These are phyloP conservation scores for Mycena sanguinolenta DNA, from an alignment of 768 basidiomycete genomes.

Conservation along the genomic window DNA sequence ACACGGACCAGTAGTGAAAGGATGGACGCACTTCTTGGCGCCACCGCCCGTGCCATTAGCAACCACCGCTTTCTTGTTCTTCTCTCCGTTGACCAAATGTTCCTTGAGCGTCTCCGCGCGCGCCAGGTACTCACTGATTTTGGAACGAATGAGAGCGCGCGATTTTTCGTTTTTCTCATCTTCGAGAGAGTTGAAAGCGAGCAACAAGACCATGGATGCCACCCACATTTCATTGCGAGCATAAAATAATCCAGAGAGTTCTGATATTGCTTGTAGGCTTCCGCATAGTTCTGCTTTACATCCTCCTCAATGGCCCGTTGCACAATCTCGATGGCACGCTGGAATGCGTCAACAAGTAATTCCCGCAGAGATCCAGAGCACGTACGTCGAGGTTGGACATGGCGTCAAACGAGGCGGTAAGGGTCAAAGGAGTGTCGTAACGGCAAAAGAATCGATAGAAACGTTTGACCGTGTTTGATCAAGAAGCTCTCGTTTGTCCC, in stretches of 20 bases:
- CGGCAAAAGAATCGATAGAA: slow-evolving; percentile 1
- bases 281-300: slow-evolving; percentile 91
- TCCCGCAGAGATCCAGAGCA: background rate
- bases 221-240: slow-evolving; percentile 93
- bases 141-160: slow-evolving; percentile 85
- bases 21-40: slow-evolving; percentile 58
- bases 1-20: background rate
- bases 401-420: background rate
- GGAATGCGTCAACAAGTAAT: background rate
- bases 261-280: slow-evolving; percentile 95
- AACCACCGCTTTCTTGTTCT: slow-evolving; percentile 67
- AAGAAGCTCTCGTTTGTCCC: no score
- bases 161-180: slow-evolving; percentile 97
- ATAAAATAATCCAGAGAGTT: slow-evolving; percentile 98
- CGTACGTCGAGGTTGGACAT: slow-evolving; percentile 38
- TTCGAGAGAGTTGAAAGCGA: slow-evolving; percentile 43
- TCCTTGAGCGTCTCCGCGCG: slow-evolving; percentile 94
- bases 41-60: slow-evolving; percentile 60
- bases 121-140: slow-evolving; percentile 91
- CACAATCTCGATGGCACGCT: slow-evolving; percentile 88
- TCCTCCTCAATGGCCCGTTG: slow-evolving; percentile 95
- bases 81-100: slow-evolving; percentile 75
- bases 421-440: slow-evolving; percentile 15
- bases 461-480: slow-evolving; percentile 9
- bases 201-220: background rate